Base-by-base conservation (phyloP, 768 basidiomycete species). In the Tulasnella calospora region DNA sequence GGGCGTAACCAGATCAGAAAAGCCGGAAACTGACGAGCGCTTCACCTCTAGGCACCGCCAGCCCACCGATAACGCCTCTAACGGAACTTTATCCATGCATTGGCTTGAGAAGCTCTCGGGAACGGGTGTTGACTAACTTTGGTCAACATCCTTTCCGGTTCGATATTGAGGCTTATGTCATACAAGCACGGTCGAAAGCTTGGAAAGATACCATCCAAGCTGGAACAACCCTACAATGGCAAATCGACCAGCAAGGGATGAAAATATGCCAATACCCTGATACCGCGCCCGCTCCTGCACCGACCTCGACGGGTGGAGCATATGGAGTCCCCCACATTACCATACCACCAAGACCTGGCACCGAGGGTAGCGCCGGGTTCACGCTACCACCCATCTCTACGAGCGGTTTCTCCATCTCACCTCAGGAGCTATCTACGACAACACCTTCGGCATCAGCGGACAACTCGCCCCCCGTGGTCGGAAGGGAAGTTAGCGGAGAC, bases 91-190 rank as follows among this genome's bases (percentile, higher is more conserved):
- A 92, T 82, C 96, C 97, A 3, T 90, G 94, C n/a, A 89, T 98
- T 78, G 96, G 96, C 35, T 87, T 99, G 76, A 92, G 93, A 73
- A 92, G 95, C 81, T 85, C 87, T 0, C 89, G 89, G 44, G 97
- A 99, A 84, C 86, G 89, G 17, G 85, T 98, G 51, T 89, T 90
- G 44, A 92, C 91, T 82, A 98, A 99, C 85, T 96, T 99, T 83
- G 95, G 95, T 36, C 91, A 92, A 82, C 90, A 89, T 12, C 88
- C 91, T 3, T 99, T 98, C 89, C 88, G 87, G 81, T 98, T 90
- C 83, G 96, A 98, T 84, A 97, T 99, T 82, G 93, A 96, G 77
- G 89, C 91, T 71, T 90, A 96, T 81, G 92, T 94, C 21, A 90
- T 91, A 80, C 90, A 91, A 81, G 89, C 89, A 81, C 89, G 90